Evolutionary conservation across 176 grass and related monocot genomes (phyloP).

Genomic region (Dendrocalamus sinicus): DNA sequence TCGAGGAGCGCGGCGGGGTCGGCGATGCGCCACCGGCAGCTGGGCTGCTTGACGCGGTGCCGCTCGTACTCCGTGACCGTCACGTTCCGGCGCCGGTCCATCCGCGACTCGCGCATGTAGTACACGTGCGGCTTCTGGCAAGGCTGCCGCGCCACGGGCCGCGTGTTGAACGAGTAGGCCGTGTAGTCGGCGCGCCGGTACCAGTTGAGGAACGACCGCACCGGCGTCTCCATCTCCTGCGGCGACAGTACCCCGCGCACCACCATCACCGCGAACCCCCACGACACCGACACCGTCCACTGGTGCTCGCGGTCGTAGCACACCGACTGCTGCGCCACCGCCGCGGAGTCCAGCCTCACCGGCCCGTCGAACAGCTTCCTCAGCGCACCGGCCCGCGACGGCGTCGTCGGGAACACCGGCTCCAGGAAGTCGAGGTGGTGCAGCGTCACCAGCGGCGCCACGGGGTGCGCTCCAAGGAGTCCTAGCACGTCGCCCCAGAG

Average conservation of each 20-base stretch:
- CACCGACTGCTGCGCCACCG: constrained; percentile 85
- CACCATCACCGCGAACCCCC: constrained; percentile 84
- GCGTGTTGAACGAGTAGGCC: constrained; percentile 83
- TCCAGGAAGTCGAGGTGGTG: constrained; percentile 95
- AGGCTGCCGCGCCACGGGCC: constrained; percentile 69
- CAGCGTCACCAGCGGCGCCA: constrained; percentile 80
- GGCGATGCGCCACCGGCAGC: constrained; percentile 74
- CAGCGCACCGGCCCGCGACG: constrained; percentile 60
- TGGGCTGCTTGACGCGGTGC: constrained; percentile 21
- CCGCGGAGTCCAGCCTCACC: constrained; percentile 80
- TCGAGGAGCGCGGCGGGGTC: constrained; percentile 70
- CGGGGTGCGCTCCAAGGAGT: constrained; percentile 77
- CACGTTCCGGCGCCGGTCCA: constrained; percentile 59
- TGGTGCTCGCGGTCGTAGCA: constrained; percentile 72
- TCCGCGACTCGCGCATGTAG: constrained; percentile 65
- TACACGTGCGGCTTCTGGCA: constrained; percentile 75
- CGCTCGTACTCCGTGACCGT: constrained; percentile 84
- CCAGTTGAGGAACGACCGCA: constrained; percentile 94
- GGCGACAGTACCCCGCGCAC: constrained; percentile 89
- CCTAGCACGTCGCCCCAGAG: constrained; percentile 90
- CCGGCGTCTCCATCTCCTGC: constrained; percentile 89
- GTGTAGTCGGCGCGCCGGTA: constrained; percentile 72
- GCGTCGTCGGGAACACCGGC: constrained; percentile 70
- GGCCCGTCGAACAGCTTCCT: constrained; percentile 77
- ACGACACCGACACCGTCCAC: constrained; percentile 94